These are phyloP conservation scores for Colletotrichum salicis DNA, from an alignment of 2,329 filamentous ascomycete genomes.

Conservation along the genomic window DNA sequence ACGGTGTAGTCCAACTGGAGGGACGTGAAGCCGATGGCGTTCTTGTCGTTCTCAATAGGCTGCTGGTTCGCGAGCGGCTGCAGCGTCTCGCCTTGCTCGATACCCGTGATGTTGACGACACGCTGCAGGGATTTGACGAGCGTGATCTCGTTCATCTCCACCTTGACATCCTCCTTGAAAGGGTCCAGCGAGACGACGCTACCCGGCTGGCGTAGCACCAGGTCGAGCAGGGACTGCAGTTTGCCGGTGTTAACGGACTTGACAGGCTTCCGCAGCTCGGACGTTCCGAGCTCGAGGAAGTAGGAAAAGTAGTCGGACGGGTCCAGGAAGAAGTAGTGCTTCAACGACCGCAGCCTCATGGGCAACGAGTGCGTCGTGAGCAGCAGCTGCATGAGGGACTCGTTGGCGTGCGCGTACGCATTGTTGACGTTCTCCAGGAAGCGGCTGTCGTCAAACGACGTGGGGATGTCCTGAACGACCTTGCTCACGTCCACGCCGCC, in stretches of 20 bases:
- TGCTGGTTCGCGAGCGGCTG: slow-evolving; percentile 76
- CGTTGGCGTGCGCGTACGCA: slow-evolving; percentile 95
- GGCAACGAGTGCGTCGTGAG: slow-evolving; percentile 93
- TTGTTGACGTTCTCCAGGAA: slow-evolving; percentile 97
- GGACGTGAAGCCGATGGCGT: slow-evolving; percentile 90
- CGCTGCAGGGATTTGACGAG: slow-evolving; percentile 94
- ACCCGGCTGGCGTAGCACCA: slow-evolving; percentile 94
- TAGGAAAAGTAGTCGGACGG: slow-evolving; percentile 98
- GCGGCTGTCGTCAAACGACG: slow-evolving; percentile 88
- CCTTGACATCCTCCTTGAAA: slow-evolving; percentile 98
- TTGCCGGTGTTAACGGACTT: slow-evolving; percentile 92
- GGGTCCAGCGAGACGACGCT: slow-evolving; percentile 93
- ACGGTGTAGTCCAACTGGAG: slow-evolving; percentile 94
- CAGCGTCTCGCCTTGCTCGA: slow-evolving; percentile 88
- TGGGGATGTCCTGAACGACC: slow-evolving; percentile 86
- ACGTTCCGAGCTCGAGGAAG: slow-evolving; percentile 90
- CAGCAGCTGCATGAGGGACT: slow-evolving; percentile 88
- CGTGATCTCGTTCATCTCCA: slow-evolving; percentile 95
- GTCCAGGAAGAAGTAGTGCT: slow-evolving; percentile 99
- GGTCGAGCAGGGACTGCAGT: slow-evolving; percentile 92
- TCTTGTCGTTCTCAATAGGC: slow-evolving; percentile 81
- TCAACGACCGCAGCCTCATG: slow-evolving; percentile 86
- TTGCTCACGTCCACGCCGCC: slow-evolving; percentile 95
- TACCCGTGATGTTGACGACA: slow-evolving; percentile 94
- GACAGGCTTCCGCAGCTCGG: slow-evolving; percentile 89